Percentiles rank a stretch among this genome's conserved stretches.
phyloP scores from a whole-genome alignment of 2,329 filamentous ascomycete species.

The Taxawa tesnikishii region DNA sequence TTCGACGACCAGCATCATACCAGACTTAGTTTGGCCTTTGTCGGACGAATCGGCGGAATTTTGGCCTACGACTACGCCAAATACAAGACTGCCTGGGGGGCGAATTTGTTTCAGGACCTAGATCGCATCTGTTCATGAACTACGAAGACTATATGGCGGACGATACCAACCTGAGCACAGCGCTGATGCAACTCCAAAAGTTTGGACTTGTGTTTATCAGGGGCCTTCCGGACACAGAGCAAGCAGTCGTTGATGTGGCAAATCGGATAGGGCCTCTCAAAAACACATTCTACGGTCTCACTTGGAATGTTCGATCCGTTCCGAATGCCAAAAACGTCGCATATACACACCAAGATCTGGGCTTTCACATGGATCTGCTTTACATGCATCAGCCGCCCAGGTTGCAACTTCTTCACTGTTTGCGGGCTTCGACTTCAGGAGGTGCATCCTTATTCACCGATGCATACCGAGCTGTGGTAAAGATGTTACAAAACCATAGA shows the following conservation, averaged over 20 bases:
- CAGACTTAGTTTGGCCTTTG: conserved; percentile 12
- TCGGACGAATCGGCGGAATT: conserved; percentile 3
- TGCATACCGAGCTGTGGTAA: conserved; percentile 46
- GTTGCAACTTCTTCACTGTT: conserved; percentile 79
- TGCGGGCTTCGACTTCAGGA: conserved; percentile 66
- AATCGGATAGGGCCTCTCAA: conserved; percentile 64
- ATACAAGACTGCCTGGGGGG: conserved; percentile 26
- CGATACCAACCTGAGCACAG: conserved; percentile 45
- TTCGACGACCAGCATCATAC: conserved; percentile 30
- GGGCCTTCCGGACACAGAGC: conserved; percentile 49
- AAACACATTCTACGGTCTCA: conserved; percentile 81
- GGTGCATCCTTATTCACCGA: conserved; percentile 84
- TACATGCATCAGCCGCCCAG: conserved; percentile 72
- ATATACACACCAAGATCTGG: conserved; percentile 67
- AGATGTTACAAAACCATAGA: conserved; percentile 13
- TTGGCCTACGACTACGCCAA: conserved; percentile 8
- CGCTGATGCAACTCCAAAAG: conserved; percentile 48
- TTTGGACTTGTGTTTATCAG: conserved; percentile 68
- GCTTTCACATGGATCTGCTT: conserved; percentile 86
- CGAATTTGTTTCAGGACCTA: conserved; percentile 24
- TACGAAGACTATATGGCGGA: conserved; percentile 60
- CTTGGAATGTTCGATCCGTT: conserved; percentile 79
- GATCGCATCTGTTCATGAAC: conserved; percentile 42
- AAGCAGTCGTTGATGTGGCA: conserved; percentile 52
- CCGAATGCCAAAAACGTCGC: conserved; percentile 82